These are phyloP conservation scores for Phytophthora agathidicida DNA, from an alignment of 352 stramenopile species.

Conservation along the genomic window DNA sequence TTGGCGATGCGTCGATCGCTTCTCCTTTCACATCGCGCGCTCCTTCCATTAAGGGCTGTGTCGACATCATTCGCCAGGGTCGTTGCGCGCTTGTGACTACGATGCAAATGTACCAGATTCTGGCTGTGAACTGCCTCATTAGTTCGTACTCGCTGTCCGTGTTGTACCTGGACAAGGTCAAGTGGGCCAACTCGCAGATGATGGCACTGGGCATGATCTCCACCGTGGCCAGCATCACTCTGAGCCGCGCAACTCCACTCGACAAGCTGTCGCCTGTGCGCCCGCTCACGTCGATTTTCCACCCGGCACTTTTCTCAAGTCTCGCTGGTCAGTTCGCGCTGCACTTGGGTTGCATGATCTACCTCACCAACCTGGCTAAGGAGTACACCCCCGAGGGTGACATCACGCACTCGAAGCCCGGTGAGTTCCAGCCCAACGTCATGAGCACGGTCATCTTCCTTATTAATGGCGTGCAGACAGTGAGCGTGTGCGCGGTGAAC, in stretches of 20 bases:
- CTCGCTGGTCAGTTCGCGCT: constrained; percentile 96
- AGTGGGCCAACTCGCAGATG: constrained; percentile 98
- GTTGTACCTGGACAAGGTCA: constrained; percentile 98
- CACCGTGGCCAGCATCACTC: constrained; percentile 82
- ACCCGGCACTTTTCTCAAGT: constrained; percentile 92
- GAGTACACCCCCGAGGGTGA: constrained; percentile 90
- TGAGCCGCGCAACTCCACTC: constrained; percentile 94
- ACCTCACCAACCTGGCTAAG: constrained; percentile 91
- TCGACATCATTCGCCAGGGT: constrained; percentile 98
- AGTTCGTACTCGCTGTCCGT: constrained; percentile 98
- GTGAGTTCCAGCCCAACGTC: constrained; percentile 97
- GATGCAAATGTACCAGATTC: constrained; percentile 99
- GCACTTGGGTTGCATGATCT: constrained; percentile 95
- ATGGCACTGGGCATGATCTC: constrained; percentile 90
- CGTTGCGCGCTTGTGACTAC: constrained; percentile 99
- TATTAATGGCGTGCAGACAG: constrained; percentile 92
- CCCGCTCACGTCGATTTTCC: constrained; percentile 96
- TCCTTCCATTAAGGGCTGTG: constrained; percentile 90
- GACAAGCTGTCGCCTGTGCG: constrained; percentile 92
- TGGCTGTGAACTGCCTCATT: constrained; percentile 98
- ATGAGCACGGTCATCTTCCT: constrained; percentile 99
- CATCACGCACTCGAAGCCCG: constrained; percentile 73
- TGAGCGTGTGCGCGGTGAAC: constrained; percentile 99
- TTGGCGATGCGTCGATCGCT: constrained; percentile 99
- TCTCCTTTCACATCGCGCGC: constrained; percentile 98